These are phyloP conservation scores for Corymbia maculata DNA, from an alignment of 345 rosid genomes.

Conservation along the genomic window DNA sequence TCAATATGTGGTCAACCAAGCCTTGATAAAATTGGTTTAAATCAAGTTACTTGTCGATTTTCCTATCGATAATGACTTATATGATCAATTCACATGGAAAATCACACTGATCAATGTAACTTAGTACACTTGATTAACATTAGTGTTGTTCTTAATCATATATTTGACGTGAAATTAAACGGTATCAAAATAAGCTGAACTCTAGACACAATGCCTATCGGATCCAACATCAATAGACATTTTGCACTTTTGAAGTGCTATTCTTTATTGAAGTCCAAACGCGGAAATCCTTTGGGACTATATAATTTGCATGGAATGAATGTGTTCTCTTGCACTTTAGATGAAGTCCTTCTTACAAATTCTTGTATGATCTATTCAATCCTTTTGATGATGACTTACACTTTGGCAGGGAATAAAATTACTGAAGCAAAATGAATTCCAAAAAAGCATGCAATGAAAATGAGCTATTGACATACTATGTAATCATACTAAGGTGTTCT, in stretches of 20 bases:
- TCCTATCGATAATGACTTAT: accelerated
- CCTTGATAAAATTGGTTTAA: background rate
- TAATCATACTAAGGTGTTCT: accelerated
- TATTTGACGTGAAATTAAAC: accelerated
- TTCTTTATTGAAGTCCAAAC: background rate
- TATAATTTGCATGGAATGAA: background rate
- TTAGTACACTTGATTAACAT: background rate
- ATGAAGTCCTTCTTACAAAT: background rate
- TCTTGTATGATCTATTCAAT: background rate
- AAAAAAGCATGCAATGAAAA: background rate
- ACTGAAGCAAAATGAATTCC: background rate
- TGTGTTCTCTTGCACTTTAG: background rate
- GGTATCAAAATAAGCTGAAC: background rate
- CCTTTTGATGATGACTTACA: background rate
- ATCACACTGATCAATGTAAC: background rate
- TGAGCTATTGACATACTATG: background rate
- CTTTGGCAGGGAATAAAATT: accelerated
- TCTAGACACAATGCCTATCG: background rate
- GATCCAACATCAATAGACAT: accelerated
- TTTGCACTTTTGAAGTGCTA: background rate
- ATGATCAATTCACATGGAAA: accelerated
- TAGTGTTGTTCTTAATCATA: background rate
- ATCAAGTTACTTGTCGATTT: background rate
- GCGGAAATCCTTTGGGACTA: accelerated
- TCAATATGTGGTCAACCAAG: background rate